Percentiles rank a stretch among this genome's conserved stretches.
These are phyloP conservation scores for Podila clonocystis DNA, from an alignment of 192 early-diverging fungal species.

Conservation along the genomic window DNA sequence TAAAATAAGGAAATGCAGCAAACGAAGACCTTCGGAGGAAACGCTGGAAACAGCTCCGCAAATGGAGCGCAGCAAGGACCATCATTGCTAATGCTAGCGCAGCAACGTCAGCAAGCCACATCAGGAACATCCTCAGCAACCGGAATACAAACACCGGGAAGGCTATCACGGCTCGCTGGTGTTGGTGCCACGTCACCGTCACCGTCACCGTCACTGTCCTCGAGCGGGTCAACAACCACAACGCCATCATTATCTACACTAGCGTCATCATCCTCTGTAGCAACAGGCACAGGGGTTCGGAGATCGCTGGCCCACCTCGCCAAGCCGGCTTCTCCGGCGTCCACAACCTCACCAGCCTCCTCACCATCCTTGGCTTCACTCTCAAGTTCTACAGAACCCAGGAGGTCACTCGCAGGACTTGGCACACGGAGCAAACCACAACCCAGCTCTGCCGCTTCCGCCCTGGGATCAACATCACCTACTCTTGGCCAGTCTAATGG, in stretches of 20 bases:
- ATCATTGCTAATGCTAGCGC: background rate
- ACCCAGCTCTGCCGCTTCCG: background rate
- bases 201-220: too few species aligned
- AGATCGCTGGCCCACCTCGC: background rate
- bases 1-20: background rate
- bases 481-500: background rate
- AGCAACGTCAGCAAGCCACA: background rate
- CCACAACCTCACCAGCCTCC: background rate
- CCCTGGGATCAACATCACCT: background rate
- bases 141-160: background rate
- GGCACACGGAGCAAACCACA: background rate
- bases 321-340: background rate
- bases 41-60: background rate
- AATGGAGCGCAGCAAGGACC: background rate
- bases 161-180: background rate
- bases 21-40: background rate
- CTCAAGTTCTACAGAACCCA: background rate
- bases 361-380: constrained; percentile 7
- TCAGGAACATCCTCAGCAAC: background rate
- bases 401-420: constrained; percentile 9
- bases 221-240: background rate
- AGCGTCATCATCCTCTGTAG: background rate
- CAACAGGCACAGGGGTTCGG: background rate
- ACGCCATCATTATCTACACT: background rate
- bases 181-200: too few species aligned